Evolutionary conservation across 331 rosid species (phyloP).

Genomic region (Ulmus americana): DNA sequence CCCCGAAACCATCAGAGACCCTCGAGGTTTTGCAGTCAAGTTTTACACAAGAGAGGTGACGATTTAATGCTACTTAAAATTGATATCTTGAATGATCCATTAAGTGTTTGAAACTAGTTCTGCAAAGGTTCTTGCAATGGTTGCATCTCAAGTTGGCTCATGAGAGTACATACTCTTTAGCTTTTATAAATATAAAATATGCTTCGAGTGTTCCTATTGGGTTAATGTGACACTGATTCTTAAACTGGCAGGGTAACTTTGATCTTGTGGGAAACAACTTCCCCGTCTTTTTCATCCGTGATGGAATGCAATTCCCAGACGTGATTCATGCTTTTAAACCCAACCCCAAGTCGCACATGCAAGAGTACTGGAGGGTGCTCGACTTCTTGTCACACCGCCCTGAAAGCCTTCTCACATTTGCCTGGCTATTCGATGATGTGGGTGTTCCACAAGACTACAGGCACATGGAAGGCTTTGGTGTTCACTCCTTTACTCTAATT

Average conservation of each 20-base stretch:
- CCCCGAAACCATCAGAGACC: constrained; percentile 90
- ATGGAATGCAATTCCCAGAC: constrained; percentile 85
- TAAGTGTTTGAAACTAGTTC: not conserved
- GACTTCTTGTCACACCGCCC: constrained; percentile 89
- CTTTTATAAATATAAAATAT: not conserved
- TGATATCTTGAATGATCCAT: not conserved
- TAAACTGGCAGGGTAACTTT: constrained; percentile 62
- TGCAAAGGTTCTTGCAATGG: not conserved
- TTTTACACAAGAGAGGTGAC: constrained; percentile 90
- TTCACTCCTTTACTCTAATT: constrained; percentile 58
- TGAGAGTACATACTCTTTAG: not conserved
- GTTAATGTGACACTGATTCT: constrained; percentile 7
- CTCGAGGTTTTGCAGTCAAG: constrained; percentile 87
- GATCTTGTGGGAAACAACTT: constrained; percentile 84
- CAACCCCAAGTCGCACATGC: constrained; percentile 84
- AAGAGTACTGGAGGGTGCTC: constrained; percentile 73
- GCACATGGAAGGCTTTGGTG: constrained; percentile 94
- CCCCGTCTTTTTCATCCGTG: constrained; percentile 72
- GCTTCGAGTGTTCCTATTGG: not conserved
- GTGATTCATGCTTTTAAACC: constrained; percentile 84
- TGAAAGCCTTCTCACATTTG: constrained; percentile 69
- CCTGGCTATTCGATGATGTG: constrained; percentile 72
- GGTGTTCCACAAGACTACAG: constrained; percentile 82
- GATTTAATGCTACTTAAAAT: not conserved
- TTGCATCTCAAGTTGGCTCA: not conserved